These are phyloP conservation scores for Willaertia magna DNA, from an alignment of 208 protist genomes.

Conservation along the genomic window DNA sequence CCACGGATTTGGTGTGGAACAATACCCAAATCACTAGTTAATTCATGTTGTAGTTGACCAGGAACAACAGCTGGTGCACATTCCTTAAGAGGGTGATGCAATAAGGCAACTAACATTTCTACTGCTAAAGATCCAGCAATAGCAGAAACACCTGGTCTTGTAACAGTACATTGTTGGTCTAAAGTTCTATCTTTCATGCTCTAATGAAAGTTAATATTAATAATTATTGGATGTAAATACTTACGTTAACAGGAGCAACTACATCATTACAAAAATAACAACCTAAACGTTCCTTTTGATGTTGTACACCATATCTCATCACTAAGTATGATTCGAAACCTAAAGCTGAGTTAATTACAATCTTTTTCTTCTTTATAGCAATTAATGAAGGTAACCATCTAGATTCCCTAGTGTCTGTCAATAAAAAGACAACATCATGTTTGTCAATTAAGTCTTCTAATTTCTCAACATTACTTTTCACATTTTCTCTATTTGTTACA, in stretches of 20 bases:
- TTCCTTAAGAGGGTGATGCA: slow-evolving; percentile 70
- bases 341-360: slow-evolving; percentile 85
- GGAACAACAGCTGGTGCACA: slow-evolving; percentile 42
- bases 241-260: slow-evolving; percentile 58
- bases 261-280: slow-evolving; percentile 98
- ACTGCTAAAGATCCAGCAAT: slow-evolving; percentile 78
- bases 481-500: slow-evolving; percentile 13
- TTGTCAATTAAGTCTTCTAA: slow-evolving; percentile 55
- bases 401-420: slow-evolving; percentile 89
- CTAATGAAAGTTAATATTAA: slow-evolving; percentile 12
- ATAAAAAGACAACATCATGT: slow-evolving; percentile 89
- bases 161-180: slow-evolving; percentile 97
- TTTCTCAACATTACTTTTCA: slow-evolving; percentile 37
- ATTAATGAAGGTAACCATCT: slow-evolving; percentile 92
- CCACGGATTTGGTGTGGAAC: slow-evolving; percentile 62
- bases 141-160: slow-evolving; percentile 71
- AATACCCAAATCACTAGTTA: slow-evolving; percentile 47
- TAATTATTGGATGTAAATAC: background rate
- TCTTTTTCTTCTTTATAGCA: slow-evolving; percentile 52
- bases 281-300: slow-evolving; percentile 40
- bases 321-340: slow-evolving; percentile 94
- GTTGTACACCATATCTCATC: slow-evolving; percentile 81
- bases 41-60: background rate
- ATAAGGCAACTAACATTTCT: slow-evolving; percentile 75
- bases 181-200: slow-evolving; percentile 79